Percentiles rank a stretch among this genome's conserved stretches.
Conservation (phyloP, 148 eudicot species). For the Suaeda aralocaspica region DNA sequence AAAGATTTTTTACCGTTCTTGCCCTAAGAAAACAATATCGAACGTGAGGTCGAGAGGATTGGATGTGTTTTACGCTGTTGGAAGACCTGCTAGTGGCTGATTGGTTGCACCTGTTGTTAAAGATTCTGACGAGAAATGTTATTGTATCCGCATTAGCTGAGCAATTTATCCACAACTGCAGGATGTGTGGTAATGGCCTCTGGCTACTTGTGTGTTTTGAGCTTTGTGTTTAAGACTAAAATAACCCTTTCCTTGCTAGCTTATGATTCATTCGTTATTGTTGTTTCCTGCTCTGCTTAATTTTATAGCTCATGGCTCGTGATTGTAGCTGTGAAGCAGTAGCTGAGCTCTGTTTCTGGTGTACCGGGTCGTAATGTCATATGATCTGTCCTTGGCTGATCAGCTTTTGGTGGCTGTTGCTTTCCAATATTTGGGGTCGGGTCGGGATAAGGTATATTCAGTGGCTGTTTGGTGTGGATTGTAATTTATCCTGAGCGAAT, state of each 20-base stretch:
- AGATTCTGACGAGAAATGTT: too few relatives aligned
- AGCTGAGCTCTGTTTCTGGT: constrained; percentile 21
- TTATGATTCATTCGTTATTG: constrained; percentile 5
- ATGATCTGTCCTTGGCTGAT: constrained; percentile 15
- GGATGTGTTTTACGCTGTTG: constrained; percentile 18
- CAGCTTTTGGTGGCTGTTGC: constrained; percentile 18
- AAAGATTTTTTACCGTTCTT: constrained; percentile 6
- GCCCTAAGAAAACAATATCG: not conserved
- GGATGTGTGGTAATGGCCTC: constrained; percentile 31
- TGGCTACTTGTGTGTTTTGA: constrained; percentile 5
- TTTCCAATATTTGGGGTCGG: constrained; percentile 17
- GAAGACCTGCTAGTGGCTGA: constrained; percentile 20
- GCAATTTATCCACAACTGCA: constrained; percentile 2
- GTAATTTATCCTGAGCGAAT: not conserved
- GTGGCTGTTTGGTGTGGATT: constrained; percentile 11
- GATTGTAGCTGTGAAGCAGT: constrained; percentile 41
- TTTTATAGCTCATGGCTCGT: constrained; percentile 27
- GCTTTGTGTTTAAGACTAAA: constrained; percentile 15
- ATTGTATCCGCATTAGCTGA: too few relatives aligned
- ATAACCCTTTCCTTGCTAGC: not conserved
- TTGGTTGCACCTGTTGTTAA: constrained; percentile 1
- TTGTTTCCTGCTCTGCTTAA: constrained; percentile 15
- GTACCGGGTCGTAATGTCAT: constrained; percentile 6
- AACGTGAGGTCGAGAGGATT: not conserved
- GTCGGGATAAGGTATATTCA: not conserved